Evolutionary conservation across 2,329 filamentous ascomycete genomes (phyloP).

Genomic region (Fusarium lyarnte): DNA sequence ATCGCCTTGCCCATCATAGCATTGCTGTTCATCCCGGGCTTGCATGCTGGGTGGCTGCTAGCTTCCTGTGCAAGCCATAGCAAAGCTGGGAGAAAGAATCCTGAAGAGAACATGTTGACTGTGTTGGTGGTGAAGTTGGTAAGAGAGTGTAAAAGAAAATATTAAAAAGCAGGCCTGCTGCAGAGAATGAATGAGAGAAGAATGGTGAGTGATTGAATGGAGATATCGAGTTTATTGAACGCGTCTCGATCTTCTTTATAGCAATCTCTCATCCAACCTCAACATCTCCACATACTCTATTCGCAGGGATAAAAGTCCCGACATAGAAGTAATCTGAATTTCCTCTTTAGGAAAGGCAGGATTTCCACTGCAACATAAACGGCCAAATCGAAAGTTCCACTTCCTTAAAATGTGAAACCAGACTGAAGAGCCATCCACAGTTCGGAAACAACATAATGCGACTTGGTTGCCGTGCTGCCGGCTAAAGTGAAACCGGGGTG

Average conservation of each 20-base stretch:
- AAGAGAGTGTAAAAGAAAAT: background rate
- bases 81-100: background rate
- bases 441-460: background rate
- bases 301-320: background rate
- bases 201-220: background rate
- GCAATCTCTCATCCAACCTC: rapidly evolving
- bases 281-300: background rate
- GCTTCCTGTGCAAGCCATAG: background rate
- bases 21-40: background rate
- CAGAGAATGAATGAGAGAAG: background rate
- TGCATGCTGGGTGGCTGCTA: conserved; percentile 8
- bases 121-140: background rate
- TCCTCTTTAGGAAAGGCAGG: background rate
- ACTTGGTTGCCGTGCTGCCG: background rate
- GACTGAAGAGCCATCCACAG: background rate
- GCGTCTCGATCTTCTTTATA: background rate
- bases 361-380: background rate
- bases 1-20: conserved; percentile 53
- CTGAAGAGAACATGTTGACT: background rate
- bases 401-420: background rate
- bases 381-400: background rate
- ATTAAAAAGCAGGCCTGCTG: conserved; percentile 2
- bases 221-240: background rate
- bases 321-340: conserved; percentile 2
- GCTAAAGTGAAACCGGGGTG: background rate